Conservation (phyloP, 176 grass and related monocot genomes). For the Oryza glaberrima region DNA sequence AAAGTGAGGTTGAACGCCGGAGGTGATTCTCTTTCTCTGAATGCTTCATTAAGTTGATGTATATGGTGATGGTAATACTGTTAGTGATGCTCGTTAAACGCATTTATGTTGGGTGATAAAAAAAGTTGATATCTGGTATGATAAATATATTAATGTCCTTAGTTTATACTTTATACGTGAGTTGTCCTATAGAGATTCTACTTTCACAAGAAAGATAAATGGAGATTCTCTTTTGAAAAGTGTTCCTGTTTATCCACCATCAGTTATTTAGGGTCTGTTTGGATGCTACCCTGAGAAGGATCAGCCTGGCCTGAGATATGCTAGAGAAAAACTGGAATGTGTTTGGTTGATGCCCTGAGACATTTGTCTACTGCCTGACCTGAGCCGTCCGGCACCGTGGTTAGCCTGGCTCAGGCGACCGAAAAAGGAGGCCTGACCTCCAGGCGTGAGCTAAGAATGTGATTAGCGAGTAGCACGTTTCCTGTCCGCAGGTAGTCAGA, state of each 20-base stretch:
- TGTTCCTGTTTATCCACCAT: neutral
- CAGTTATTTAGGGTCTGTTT: neutral
- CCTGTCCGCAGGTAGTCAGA: too few species aligned
- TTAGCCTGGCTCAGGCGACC: too few species aligned
- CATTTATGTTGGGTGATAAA: neutral
- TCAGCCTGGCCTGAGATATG: too few species aligned
- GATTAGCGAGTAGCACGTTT: too few species aligned
- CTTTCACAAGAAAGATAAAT: constrained; percentile 21
- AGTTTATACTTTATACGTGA: constrained; percentile 7
- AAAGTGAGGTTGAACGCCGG: constrained; percentile 66
- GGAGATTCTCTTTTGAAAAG: neutral
- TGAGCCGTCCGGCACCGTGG: too few species aligned
- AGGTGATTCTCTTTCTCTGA: constrained; percentile 53
- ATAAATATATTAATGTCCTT: neutral
- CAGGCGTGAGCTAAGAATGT: too few species aligned
- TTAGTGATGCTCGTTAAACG: neutral
- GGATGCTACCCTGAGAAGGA: too few species aligned
- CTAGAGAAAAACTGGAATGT: too few species aligned
- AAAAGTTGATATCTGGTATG: neutral
- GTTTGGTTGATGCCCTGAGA: too few species aligned
- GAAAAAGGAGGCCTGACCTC: too few species aligned
- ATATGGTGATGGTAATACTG: constrained; percentile 13
- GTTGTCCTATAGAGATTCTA: neutral
- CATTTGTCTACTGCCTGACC: too few species aligned
- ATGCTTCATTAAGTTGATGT: neutral